Evolutionary conservation across 2,329 filamentous ascomycete genomes (phyloP), one percentile per base, ranked within the genome.

Genomic region (Penicillium sclerotigenum): DNA sequence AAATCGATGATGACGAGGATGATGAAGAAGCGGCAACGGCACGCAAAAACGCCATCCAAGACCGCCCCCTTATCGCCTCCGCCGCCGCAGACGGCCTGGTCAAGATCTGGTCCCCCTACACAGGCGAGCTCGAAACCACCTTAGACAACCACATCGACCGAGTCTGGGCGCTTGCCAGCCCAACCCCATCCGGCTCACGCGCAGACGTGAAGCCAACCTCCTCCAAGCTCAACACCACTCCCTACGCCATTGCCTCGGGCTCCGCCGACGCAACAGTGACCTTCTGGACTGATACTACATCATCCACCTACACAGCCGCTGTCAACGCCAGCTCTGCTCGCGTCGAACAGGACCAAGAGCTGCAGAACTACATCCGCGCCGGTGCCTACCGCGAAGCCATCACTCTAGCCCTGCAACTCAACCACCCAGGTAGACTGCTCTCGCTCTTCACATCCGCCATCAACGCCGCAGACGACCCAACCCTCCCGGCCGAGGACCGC

Each of bases 91-190:
- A 99, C 73, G 94, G 94, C 2, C 82, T 99, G 4, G 91, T 99
- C 56, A 99, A 97, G 75, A 85, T 99, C 31, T 99, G 94, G 94
- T 90, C 96, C 65, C 88, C 89, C 13, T 88, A 88, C 68, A 87
- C 83, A 1, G 91, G 92, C 45, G 94, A 97, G 73, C 81, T 87
- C 3, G 90, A 92, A 63, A 88, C 89, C 62, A 99, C 94, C 0
- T 82, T 99, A 5, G 94, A 99, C 75, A 97, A 97, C 75, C 94
- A 99, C 73, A 91, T 91, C 66, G 94, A 99, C 75, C 86, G 94
- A 55, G 92, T 97, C 1, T 97, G 92, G 92, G 91, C 91, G 0
- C 79, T 97, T 18, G 85, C 90, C 82, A 93, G 71, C 81, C 88
- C 43, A 69, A 80, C 68, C 4, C 68, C 73, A 9, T 73, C 70